A percentile compares a stretch with the other conserved stretches of the same genome.
These are phyloP conservation scores for Fusarium tanahbumbuense DNA, from an alignment of 2,329 filamentous ascomycete genomes.

Conservation along the genomic window DNA sequence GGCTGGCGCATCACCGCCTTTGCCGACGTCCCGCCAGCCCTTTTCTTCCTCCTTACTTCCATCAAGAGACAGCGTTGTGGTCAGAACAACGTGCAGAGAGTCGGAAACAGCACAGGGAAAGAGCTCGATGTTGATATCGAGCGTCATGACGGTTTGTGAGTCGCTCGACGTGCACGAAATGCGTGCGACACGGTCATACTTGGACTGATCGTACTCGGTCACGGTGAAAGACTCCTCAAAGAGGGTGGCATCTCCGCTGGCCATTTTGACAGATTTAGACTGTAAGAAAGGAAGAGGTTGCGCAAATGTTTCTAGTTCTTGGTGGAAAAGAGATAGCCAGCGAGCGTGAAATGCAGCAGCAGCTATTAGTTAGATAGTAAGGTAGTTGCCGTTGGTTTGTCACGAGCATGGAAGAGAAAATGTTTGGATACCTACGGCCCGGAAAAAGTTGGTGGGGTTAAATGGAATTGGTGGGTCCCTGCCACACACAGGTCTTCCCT, in stretches of 20 bases:
- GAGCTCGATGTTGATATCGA: conserved; percentile 95
- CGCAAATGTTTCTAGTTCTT: neutral
- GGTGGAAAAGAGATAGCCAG: neutral
- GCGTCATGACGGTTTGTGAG: conserved; percentile 78
- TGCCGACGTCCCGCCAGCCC: conserved; percentile 83
- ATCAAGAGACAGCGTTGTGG: conserved; percentile 87
- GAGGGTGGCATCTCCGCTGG: conserved; percentile 83
- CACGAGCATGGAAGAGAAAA: conserved; percentile 36
- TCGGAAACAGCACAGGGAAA: conserved; percentile 83
- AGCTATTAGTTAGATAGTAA: neutral
- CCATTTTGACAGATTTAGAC: conserved; percentile 35
- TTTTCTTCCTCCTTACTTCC: conserved; percentile 80
- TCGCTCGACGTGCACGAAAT: conserved; percentile 82
- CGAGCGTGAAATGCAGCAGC: neutral
- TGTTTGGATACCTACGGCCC: conserved; percentile 29
- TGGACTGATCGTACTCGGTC: conserved; percentile 80
- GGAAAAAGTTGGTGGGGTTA: conserved; percentile 41
- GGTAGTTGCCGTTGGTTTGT: conserved; percentile 16
- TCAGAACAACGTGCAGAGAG: conserved; percentile 81
- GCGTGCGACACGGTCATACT: conserved; percentile 95
- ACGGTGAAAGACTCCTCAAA: conserved; percentile 94
- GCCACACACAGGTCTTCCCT: conserved; percentile 12
- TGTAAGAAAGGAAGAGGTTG: neutral
- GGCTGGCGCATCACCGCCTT: conserved; percentile 64
- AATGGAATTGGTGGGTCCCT: conserved; percentile 22